Conservation (phyloP, 352 stramenopile species). For the Phytophthora lateralis region DNA sequence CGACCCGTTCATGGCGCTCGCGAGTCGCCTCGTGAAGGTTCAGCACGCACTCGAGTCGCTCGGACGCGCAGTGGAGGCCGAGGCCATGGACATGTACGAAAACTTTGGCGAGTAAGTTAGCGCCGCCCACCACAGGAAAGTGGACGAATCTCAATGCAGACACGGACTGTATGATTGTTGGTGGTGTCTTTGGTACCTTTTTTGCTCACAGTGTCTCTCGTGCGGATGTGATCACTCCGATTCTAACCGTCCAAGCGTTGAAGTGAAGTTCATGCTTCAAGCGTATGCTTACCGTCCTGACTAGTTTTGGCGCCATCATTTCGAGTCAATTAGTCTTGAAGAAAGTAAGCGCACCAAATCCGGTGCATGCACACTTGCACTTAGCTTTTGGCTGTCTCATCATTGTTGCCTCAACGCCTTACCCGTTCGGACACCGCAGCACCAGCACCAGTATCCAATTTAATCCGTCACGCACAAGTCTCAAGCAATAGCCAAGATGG, state of each 20-base stretch:
- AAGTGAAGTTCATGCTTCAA: neutral
- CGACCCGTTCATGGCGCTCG: slow-evolving; percentile 55
- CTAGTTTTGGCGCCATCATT: slow-evolving; percentile 17
- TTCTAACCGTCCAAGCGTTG: slow-evolving; percentile 20
- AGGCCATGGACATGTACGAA: slow-evolving; percentile 75
- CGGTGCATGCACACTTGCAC: slow-evolving; percentile 28
- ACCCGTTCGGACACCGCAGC: neutral
- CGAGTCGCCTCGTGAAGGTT: slow-evolving; percentile 43
- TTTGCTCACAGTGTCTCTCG: slow-evolving; percentile 22
- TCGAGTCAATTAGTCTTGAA: slow-evolving; percentile 2
- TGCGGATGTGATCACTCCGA: slow-evolving; percentile 12
- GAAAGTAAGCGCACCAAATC: slow-evolving; percentile 12
- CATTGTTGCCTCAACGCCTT: neutral
- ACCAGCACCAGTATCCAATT: slow-evolving; percentile 31
- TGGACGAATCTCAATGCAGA: slow-evolving; percentile 11
- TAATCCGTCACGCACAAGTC: slow-evolving; percentile 12
- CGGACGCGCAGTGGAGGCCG: slow-evolving; percentile 36
- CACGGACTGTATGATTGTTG: slow-evolving; percentile 16
- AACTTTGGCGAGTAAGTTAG: slow-evolving; percentile 60
- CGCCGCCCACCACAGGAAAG: slow-evolving; percentile 6
- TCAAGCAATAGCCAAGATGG: slow-evolving; percentile 24
- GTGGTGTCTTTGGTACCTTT: slow-evolving; percentile 1
- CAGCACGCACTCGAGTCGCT: slow-evolving; percentile 37
- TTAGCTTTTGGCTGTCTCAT: slow-evolving; percentile 16
- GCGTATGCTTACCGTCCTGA: slow-evolving; percentile 19